A percentile compares a stretch with the other conserved stretches of the same genome.
These are phyloP conservation scores for Penicillium capsulatum DNA, from an alignment of 2,329 filamentous ascomycete genomes.

Conservation along the genomic window DNA sequence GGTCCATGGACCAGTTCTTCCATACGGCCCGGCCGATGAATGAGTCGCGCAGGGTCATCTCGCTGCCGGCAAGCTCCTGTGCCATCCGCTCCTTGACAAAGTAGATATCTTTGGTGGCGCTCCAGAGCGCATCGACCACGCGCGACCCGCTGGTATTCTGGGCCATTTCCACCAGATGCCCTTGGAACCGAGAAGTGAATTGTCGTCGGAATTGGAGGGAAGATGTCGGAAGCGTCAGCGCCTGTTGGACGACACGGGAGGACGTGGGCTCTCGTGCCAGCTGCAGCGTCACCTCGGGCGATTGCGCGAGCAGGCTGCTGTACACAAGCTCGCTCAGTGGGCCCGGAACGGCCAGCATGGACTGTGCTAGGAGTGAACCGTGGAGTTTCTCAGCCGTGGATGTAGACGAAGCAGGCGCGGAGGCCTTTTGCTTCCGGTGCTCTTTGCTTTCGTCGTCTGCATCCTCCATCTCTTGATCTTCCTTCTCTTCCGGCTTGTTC, in stretches of 20 bases:
- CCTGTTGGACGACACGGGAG: conserved; percentile 62
- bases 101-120: conserved; percentile 59
- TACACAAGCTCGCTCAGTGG: conserved; percentile 67
- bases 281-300: conserved; percentile 53
- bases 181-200: conserved; percentile 60
- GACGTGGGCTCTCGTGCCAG: conserved; percentile 61
- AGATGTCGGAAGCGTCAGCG: conserved; percentile 53
- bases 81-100: conserved; percentile 66
- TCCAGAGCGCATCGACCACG: conserved; percentile 64
- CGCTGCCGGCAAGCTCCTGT: conserved; percentile 57
- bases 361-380: conserved; percentile 73
- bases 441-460: conserved; percentile 45
- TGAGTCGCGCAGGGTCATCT: conserved; percentile 59
- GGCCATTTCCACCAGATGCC: conserved; percentile 57
- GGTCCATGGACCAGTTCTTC: conserved; percentile 71
- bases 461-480: conserved; percentile 47
- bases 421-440: conserved; percentile 12
- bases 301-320: conserved; percentile 61
- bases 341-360: conserved; percentile 72
- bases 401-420: conserved; percentile 7
- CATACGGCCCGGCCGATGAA: conserved; percentile 64
- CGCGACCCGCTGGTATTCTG: conserved; percentile 61
- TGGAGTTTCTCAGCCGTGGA: conserved; percentile 61
- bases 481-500: conserved; percentile 4
- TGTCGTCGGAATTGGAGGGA: conserved; percentile 57